Conservation (phyloP, 1,284 basidiomycete genomes). For the Chalciporus sp. region DNA sequence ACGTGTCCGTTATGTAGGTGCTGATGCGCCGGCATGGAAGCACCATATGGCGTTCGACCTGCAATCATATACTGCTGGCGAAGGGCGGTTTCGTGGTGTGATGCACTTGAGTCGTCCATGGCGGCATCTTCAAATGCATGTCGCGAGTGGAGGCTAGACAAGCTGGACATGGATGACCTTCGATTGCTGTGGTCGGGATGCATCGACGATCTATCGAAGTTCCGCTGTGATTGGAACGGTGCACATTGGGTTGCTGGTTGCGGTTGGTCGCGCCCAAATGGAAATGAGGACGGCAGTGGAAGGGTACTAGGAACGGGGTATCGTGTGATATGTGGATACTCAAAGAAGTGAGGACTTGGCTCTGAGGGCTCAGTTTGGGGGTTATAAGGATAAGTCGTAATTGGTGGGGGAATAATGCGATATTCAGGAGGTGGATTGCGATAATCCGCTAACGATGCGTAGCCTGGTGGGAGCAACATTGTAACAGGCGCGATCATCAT, state of each 20-base stretch:
- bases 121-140: slow-evolving; percentile 10
- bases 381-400: slow-evolving; percentile 12
- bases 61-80: slow-evolving; percentile 1
- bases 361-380: slow-evolving; percentile 13
- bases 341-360: slow-evolving; percentile 29
- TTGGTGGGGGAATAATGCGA: slow-evolving; percentile 9
- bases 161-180: slow-evolving; percentile 11
- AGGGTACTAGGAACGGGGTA: slow-evolving; percentile 29
- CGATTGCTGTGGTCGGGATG: slow-evolving; percentile 6
- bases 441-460: slow-evolving; percentile 13
- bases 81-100: neutral
- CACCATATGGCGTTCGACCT: neutral
- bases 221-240: slow-evolving; percentile 12
- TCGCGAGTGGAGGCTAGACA: slow-evolving; percentile 15
- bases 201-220: slow-evolving; percentile 14
- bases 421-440: slow-evolving; percentile 19
- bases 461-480: slow-evolving; percentile 15
- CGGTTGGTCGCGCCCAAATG: slow-evolving; percentile 8
- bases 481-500: slow-evolving; percentile 12
- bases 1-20: neutral
- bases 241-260: slow-evolving; percentile 5
- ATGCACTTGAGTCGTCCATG: slow-evolving; percentile 7
- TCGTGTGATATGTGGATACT: slow-evolving; percentile 31
- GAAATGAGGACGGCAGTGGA: slow-evolving; percentile 12
- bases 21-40: slow-evolving; percentile 8